Percentiles rank a stretch among this genome's conserved stretches.
phyloP scores from a whole-genome alignment of 108 stramenopile genomes.

The Thalassiosira profunda region DNA sequence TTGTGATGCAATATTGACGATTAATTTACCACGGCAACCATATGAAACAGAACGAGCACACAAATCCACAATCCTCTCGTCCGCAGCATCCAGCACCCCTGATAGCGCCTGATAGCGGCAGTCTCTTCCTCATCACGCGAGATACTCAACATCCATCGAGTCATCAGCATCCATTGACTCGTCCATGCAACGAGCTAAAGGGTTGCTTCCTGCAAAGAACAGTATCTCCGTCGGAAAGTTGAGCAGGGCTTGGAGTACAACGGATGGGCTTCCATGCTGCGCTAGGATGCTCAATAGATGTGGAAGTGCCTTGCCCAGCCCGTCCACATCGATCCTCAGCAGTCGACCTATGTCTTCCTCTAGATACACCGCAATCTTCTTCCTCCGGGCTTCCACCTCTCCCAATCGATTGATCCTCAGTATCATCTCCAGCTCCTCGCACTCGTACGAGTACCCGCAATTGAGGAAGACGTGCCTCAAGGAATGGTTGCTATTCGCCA shows the following conservation, averaged over 20 bases:
- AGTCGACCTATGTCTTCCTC: slow-evolving; percentile 17
- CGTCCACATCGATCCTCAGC: slow-evolving; percentile 16
- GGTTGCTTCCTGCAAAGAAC: slow-evolving; percentile 2
- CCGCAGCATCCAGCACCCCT: too few relatives aligned
- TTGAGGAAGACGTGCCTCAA: slow-evolving; percentile 39
- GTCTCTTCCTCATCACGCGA: not conserved
- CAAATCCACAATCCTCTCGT: too few relatives aligned
- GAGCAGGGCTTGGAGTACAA: slow-evolving; percentile 9
- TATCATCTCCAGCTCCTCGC: slow-evolving; percentile 24
- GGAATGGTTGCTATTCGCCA: slow-evolving; percentile 35
- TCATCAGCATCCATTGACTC: too few relatives aligned
- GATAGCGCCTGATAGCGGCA: too few relatives aligned
- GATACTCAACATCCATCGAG: slow-evolving; percentile 17
- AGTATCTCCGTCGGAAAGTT: slow-evolving; percentile 13
- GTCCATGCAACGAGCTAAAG: not conserved
- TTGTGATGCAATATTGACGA: slow-evolving; percentile 36
- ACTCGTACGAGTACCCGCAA: slow-evolving; percentile 40
- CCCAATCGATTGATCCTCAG: slow-evolving; percentile 35
- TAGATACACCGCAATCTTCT: slow-evolving; percentile 24
- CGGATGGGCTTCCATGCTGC: not conserved
- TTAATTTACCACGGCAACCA: too few relatives aligned
- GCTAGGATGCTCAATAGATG: slow-evolving; percentile 6
- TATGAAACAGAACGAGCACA: too few relatives aligned
- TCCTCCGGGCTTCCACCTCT: slow-evolving; percentile 25
- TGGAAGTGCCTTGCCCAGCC: slow-evolving; percentile 13